Evolutionary conservation across 2,329 filamentous ascomycete genomes (phyloP), one percentile per base, ranked within the genome.

Genomic region (Fusarium gaditjirri): DNA sequence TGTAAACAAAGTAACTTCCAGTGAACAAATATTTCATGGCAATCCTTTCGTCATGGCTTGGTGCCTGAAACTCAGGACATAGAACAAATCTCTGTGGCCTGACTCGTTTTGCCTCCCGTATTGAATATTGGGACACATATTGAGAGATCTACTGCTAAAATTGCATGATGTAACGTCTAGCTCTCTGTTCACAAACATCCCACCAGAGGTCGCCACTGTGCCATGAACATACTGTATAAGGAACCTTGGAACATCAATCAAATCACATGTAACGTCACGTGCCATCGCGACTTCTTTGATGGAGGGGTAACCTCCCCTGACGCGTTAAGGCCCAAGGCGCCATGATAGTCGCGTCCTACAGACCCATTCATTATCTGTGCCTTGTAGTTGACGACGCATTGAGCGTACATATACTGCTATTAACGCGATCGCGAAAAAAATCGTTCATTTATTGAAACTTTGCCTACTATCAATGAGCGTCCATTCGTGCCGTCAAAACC

Each of bases 201-300:
- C 25, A 53, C 36, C 61, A 38, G 29, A 31, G 49, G 23, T 52
- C 31, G 60, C 61, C 68, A 70, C 66, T 27, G 53, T 29, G 36
- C 35, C 35, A 31, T 55, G 42, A 16, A 23, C 44, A 36, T 47
- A 29, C 47, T 50, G 29, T 50, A 50, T 19, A 50, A 35, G 19
- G n/a, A 23, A 50, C 35, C 17, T 33, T 33, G 21, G 21, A 49
- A 33, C 21, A 23, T 11, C 46, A 13, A 21, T n/a, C 14, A 44
- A 16, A 52, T 75, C 76, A 77, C 75, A 68, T 77, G 72, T 8
- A 14, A 0, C 0, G 4, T 61, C 77, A 79, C 77, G 77, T 79
- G 77, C 31, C n/a, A 12, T 57, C 77, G 76, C 65, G 77, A 71
- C 52, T 43, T 17, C n/a, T 25, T 8, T 33, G 27, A 36, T 54